These are phyloP conservation scores for Xylariales sp. DNA, from an alignment of 2,329 filamentous ascomycete genomes.

Conservation along the genomic window DNA sequence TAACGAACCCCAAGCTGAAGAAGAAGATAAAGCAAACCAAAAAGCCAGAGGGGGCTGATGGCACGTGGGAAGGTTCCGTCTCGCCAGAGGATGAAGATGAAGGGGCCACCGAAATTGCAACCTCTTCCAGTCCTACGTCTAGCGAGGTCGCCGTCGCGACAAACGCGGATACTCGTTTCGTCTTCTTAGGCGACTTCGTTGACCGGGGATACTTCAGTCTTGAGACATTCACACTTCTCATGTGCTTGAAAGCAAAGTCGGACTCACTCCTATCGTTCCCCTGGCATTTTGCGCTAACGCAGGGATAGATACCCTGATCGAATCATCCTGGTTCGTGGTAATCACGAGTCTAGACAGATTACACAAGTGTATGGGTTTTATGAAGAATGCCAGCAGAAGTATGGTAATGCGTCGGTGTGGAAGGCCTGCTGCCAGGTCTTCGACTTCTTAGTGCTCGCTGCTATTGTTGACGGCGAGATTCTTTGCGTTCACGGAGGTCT, in stretches of 20 bases:
- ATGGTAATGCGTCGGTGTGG: slow-evolving; percentile 99
- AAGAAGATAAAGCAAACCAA: slow-evolving; percentile 82
- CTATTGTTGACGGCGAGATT: slow-evolving; percentile 97
- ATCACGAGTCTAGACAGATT: slow-evolving; percentile 97
- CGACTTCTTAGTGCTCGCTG: slow-evolving; percentile 94
- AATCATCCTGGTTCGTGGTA: slow-evolving; percentile 95
- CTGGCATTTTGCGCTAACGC: slow-evolving; percentile 32
- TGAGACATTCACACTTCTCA: slow-evolving; percentile 95
- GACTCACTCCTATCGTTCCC: slow-evolving; percentile 39
- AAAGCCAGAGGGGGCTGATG: slow-evolving; percentile 61
- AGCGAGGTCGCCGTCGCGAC: slow-evolving; percentile 38
- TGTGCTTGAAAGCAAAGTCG: slow-evolving; percentile 86
- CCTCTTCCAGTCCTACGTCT: slow-evolving; percentile 48
- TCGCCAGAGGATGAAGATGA: slow-evolving; percentile 63
- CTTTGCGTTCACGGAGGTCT: slow-evolving; percentile 97
- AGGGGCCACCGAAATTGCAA: slow-evolving; percentile 55
- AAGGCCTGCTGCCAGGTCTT: slow-evolving; percentile 99
- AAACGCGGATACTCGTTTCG: slow-evolving; percentile 65
- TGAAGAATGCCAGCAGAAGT: slow-evolving; percentile 97
- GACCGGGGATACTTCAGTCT: slow-evolving; percentile 97
- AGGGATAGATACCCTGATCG: slow-evolving; percentile 86
- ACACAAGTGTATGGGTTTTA: slow-evolving; percentile 99
- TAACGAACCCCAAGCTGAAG: slow-evolving; percentile 86
- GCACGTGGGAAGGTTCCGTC: slow-evolving; percentile 59
- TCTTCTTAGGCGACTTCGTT: slow-evolving; percentile 88